These are phyloP conservation scores for Massariosphaeria phaeospora DNA, from an alignment of 495 filamentous ascomycete genomes.

Conservation along the genomic window DNA sequence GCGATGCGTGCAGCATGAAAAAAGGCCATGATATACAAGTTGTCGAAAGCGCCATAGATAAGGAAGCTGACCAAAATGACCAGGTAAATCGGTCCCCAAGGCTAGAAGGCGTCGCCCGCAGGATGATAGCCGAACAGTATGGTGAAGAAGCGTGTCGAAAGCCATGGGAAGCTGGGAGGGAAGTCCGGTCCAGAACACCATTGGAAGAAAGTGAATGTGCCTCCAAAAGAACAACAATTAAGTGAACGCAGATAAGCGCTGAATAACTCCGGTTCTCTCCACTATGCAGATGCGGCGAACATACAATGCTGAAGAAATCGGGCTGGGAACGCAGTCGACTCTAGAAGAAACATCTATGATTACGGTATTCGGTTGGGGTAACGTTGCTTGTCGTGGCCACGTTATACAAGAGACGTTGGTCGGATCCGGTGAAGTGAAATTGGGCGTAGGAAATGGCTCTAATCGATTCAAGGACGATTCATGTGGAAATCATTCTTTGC, in stretches of 20 bases:
- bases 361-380: slow-evolving; percentile 9
- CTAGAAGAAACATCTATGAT: slow-evolving; percentile 21
- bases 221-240: slow-evolving; percentile 3
- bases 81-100: background rate
- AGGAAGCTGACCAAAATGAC: background rate
- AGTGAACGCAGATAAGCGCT: slow-evolving; percentile 9
- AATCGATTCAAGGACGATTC: background rate
- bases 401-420: slow-evolving; percentile 18
- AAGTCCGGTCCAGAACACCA: background rate
- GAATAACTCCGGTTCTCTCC: slow-evolving; percentile 15
- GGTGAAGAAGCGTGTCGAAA: background rate
- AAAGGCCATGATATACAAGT: slow-evolving; percentile 16
- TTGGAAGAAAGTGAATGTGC: background rate
- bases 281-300: slow-evolving; percentile 22
- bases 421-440: slow-evolving; percentile 4
- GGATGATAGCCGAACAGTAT: background rate
- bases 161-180: background rate
- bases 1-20: background rate
- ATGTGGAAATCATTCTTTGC: slow-evolving; percentile 25
- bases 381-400: slow-evolving; percentile 24
- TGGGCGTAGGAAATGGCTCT: background rate
- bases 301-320: slow-evolving; percentile 10
- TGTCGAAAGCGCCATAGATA: background rate
- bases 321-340: slow-evolving; percentile 18
- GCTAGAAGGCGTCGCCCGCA: slow-evolving; percentile 1